These are phyloP conservation scores for Ceriops decandra DNA, from an alignment of 345 rosid species.

Conservation along the genomic window DNA sequence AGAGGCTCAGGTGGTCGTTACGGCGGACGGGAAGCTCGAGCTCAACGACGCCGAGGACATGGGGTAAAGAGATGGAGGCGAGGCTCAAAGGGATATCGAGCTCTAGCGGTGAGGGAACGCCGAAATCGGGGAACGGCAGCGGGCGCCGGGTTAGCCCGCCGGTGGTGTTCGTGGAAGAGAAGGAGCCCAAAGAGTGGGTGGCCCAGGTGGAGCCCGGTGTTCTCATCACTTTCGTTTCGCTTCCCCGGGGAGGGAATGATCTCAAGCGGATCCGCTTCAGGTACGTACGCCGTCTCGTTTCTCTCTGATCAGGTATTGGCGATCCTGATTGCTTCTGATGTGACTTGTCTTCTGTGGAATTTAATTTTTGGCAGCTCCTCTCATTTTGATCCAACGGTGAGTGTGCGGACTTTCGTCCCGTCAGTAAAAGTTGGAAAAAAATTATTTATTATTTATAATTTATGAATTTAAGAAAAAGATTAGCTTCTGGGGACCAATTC, in stretches of 20 bases:
- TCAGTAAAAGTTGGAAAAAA: too few relatives aligned
- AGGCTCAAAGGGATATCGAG: slow-evolving; percentile 33
- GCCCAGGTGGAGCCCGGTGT: slow-evolving; percentile 41
- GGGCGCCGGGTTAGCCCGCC: slow-evolving; percentile 29
- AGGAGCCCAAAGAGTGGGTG: slow-evolving; percentile 35
- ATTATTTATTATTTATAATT: too few relatives aligned
- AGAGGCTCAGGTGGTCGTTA: slow-evolving; percentile 26
- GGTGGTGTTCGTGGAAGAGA: slow-evolving; percentile 26
- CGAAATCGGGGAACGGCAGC: slow-evolving; percentile 25
- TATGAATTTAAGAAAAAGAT: too few relatives aligned
- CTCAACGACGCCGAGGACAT: slow-evolving; percentile 24
- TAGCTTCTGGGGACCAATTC: too few relatives aligned
- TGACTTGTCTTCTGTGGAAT: not conserved
- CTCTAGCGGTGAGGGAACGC: slow-evolving; percentile 33
- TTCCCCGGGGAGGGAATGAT: slow-evolving; percentile 32
- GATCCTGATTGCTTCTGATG: slow-evolving; percentile 19
- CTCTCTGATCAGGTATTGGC: not conserved
- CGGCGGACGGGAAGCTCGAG: slow-evolving; percentile 29
- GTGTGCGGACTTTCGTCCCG: too few relatives aligned
- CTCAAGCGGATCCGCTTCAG: slow-evolving; percentile 38
- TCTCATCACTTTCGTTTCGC: slow-evolving; percentile 31
- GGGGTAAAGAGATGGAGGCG: slow-evolving; percentile 38
- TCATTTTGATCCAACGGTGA: slow-evolving; percentile 33
- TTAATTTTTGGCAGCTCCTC: not conserved
- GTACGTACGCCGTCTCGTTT: slow-evolving; percentile 3